Evolutionary conservation across 306 rosid species (phyloP), one percentile per base, ranked within the genome.

Genomic region (Cicer cuneatum): DNA sequence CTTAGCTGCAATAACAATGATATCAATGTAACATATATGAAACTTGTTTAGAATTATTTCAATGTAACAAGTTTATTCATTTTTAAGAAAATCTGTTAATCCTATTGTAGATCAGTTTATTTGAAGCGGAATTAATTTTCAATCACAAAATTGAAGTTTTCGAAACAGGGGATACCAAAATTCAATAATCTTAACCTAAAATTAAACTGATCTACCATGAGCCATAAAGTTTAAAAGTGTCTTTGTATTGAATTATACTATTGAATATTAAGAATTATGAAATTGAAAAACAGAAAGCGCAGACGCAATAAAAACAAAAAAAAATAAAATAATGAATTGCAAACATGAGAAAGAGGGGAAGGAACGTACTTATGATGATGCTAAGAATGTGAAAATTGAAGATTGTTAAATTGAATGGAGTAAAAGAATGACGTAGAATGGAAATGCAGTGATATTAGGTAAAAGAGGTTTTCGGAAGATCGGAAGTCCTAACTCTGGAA

Each of bases 151-250:
- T 59, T 39, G 0, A 48, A 57, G 8, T 56, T 58, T 16, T 67
- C 42, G 13, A 56, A 69, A 19, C 16, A 48, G 54, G 41, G 47
- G 58, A 40, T 52, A 38, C 8, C 56, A 38, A 5, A 38, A 63
- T 19, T 6, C 10, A 53, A 14, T 56, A 9, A 54, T 47, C 61
- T 54, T 35, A 63, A 60, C 73, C 43, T 13, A 41, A 33, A 60
- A 71, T 33, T 41, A 9, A 53, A 83, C 29, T 56, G n/a, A 43
- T 24, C 45, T 16, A 69, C 10, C 62, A 59, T 72, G 21, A 1
- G 8, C 16, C 29, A 65, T 51, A 4, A 56, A 66, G 57, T 68
- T 59, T 14, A 1, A 24, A 45, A 8, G 3, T 16, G 62, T 15
- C 54, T 73, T 47, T 58, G 48, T n/a, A 19, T 54, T 15, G 52